These are phyloP conservation scores for Diplodia seriata DNA, from an alignment of 2,329 filamentous ascomycete species.

Conservation along the genomic window DNA sequence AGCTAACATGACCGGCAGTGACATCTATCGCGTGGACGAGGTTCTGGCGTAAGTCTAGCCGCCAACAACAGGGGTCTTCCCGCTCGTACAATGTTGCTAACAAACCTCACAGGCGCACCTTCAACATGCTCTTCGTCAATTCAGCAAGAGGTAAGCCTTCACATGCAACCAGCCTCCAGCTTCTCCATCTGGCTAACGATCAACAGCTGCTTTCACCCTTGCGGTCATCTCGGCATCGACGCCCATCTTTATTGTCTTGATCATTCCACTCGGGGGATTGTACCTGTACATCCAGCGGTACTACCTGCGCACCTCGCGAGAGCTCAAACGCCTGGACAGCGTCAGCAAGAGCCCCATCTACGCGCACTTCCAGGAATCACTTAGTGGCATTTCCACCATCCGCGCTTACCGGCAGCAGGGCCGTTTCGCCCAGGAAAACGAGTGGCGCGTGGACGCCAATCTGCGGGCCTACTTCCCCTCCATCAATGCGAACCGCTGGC, in stretches of 20 bases:
- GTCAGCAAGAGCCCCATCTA: constrained; percentile 96
- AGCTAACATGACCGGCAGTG: constrained; percentile 52
- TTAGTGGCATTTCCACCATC: constrained; percentile 93
- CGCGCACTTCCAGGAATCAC: constrained; percentile 96
- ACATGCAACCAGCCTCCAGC: constrained; percentile 22
- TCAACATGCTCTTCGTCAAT: constrained; percentile 80
- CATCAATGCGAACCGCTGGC: constrained; percentile 88
- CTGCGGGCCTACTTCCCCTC: constrained; percentile 94
- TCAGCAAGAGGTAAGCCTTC: constrained; percentile 55
- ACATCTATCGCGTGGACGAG: constrained; percentile 86
- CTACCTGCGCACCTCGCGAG: constrained; percentile 93
- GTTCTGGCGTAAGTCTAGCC: constrained; percentile 71
- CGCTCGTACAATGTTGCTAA: constrained; percentile 10
- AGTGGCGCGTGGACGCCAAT: constrained; percentile 97
- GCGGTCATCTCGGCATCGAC: constrained; percentile 82
- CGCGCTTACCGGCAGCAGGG: constrained; percentile 90
- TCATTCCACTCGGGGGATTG: constrained; percentile 78
- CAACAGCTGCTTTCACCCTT: constrained; percentile 74
- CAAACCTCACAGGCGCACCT: constrained; percentile 66
- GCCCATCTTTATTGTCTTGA: constrained; percentile 79
- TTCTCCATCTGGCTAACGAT: constrained; percentile 20
- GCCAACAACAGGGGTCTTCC: constrained; percentile 4
- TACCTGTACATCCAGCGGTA: constrained; percentile 97
- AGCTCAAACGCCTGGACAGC: constrained; percentile 94
- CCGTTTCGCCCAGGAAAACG: constrained; percentile 89